Base-by-base conservation (phyloP, 2,329 filamentous ascomycete species). In the Colletotrichum lini region DNA sequence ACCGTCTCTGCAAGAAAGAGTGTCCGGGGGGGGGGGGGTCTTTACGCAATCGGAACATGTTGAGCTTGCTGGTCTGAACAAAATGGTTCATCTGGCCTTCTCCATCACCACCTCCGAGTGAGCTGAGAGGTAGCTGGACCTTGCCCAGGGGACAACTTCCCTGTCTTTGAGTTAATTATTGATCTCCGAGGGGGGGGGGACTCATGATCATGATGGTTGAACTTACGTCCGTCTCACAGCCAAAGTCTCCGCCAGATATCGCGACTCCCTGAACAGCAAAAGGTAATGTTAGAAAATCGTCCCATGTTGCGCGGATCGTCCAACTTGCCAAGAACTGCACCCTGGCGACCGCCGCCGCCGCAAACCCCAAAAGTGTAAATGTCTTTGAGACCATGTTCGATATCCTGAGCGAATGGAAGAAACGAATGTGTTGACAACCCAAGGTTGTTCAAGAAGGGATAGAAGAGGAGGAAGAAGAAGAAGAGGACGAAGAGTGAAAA, bases 71-170 rank as follows among this genome's bases (percentile, higher is more conserved):
- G 66, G 88, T 81, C 15, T 83, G 79, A 54, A 84, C 82, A 74
- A 90, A 91, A 74, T 90, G 88, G 52, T 85, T 81, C 86, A 91
- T 90, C 75, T 90, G 88, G 0, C 79, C 84, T 4, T 80, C 79
- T 13, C 85, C 87, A 67, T 81, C 74, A 38, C 77, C 79, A 21
- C 79, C 80, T 9, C 79, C 79, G 13, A 78, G 74, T 21, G 74
- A 70, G 8, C 72, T 76, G 15, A 82, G 71, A 12, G 82, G 82
- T 38, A 84, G 76, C 57, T 82, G 79, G 18, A 79, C 76, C 0
- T 79, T 80, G 16, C 75, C 75, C 6, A 76, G 73, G 1, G 82
- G 81, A 76, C 83, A 85, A 54, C 75, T 79, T 67, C 83, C 84
- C 80, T 84, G 52, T 74, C 68, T 15, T 16, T 35, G 3, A 52